These are phyloP conservation scores for thale cress (Arabidopsis thaliana) DNA, from an alignment of 345 rosid species.

Conservation along the genomic window TAIR10.1 NC_003071.7:15169001-15169500, in stretches of 20 bases:
- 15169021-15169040: constrained; percentile 84
- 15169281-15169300: constrained; percentile 75
- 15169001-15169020: constrained; percentile 89
- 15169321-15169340: constrained; percentile 84
- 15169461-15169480: neutral
- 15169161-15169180: constrained; percentile 82
- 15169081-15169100: constrained; percentile 2
- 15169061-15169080: constrained; percentile 3
- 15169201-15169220: constrained; percentile 83
- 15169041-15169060: neutral
- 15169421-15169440: neutral
- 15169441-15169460: neutral
- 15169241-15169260: constrained; percentile 52
- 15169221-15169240: constrained; percentile 70
- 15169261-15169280: constrained; percentile 76
- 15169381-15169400: neutral
- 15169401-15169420: neutral
- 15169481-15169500: neutral
- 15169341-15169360: constrained; percentile 75
- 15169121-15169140: constrained; percentile 49
- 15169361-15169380: constrained; percentile 34
- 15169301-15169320: constrained; percentile 92
- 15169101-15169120: neutral
- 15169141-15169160: constrained; percentile 78
- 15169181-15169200: constrained; percentile 77